Conservation (phyloP, 2,329 filamentous ascomycete genomes). For the Colletotrichum noveboracense region DNA sequence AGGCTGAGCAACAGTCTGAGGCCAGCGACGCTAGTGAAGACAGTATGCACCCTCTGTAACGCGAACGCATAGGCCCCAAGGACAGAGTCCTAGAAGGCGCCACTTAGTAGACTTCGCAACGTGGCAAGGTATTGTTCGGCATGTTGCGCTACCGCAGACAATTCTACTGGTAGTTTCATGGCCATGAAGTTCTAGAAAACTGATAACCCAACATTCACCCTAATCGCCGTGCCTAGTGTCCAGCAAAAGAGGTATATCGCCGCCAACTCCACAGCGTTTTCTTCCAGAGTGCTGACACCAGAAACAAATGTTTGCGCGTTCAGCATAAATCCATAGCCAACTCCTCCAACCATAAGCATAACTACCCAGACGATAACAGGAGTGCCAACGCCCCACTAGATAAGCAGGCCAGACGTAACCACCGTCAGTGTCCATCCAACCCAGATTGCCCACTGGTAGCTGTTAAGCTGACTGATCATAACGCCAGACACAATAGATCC, state of each 20-base stretch:
- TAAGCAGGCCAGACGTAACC: slow-evolving; percentile 6
- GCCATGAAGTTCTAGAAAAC: slow-evolving; percentile 20
- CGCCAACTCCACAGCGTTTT: neutral
- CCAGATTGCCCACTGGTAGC: slow-evolving; percentile 23
- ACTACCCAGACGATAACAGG: slow-evolving; percentile 4
- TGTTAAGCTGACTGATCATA: slow-evolving; percentile 18
- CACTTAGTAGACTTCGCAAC: too few relatives aligned
- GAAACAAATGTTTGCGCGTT: slow-evolving; percentile 21
- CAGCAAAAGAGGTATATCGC: slow-evolving; percentile 15
- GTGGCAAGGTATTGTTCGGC: too few relatives aligned
- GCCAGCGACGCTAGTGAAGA: too few relatives aligned
- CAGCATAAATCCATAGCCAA: slow-evolving; percentile 16
- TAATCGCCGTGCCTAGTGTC: slow-evolving; percentile 7
- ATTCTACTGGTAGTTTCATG: too few relatives aligned
- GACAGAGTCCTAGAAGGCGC: too few relatives aligned
- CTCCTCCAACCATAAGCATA: slow-evolving; percentile 6
- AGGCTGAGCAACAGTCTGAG: too few relatives aligned
- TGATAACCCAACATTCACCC: slow-evolving; percentile 3
- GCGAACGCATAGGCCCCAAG: too few relatives aligned
- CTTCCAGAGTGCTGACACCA: neutral
- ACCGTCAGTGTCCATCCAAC: slow-evolving; percentile 21
- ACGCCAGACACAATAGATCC: slow-evolving; percentile 21
- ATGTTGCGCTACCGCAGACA: too few relatives aligned
- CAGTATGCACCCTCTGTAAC: too few relatives aligned
- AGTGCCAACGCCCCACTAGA: slow-evolving; percentile 9